Evolutionary conservation across 2,329 filamentous ascomycete species (phyloP).

Genomic region (Xylaria sp.): DNA sequence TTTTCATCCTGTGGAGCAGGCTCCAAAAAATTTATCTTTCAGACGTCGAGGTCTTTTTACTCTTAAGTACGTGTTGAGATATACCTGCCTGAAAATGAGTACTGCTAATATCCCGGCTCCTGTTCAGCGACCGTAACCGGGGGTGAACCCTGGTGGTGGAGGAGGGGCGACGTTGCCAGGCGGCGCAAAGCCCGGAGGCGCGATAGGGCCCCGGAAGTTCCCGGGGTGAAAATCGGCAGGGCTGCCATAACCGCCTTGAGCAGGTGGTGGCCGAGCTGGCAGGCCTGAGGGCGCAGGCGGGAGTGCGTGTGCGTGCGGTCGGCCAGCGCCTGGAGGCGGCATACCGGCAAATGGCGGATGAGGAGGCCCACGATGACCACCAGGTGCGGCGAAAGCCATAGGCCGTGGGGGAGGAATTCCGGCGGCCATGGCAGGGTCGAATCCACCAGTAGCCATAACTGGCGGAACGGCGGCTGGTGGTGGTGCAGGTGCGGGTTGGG

Average conservation of each 20-base stretch:
- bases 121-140: conserved; percentile 46
- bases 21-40: too few relatives aligned
- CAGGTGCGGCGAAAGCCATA: conserved; percentile 50
- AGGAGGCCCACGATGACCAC: conserved; percentile 48
- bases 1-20: neutral
- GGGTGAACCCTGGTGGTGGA: conserved; percentile 47
- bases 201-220: conserved; percentile 57
- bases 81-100: neutral
- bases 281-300: conserved; percentile 68
- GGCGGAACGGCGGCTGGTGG: conserved; percentile 40
- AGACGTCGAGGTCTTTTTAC: too few relatives aligned
- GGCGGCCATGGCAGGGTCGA: conserved; percentile 47
- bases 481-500: conserved; percentile 45
- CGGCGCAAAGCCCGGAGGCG: conserved; percentile 58
- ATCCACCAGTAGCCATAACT: conserved; percentile 46
- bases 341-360: conserved; percentile 52
- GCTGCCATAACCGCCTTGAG: conserved; percentile 74
- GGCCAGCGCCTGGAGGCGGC: conserved; percentile 47
- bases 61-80: neutral
- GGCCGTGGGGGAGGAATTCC: conserved; percentile 55
- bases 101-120: conserved; percentile 1
- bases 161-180: conserved; percentile 45
- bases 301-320: conserved; percentile 56
- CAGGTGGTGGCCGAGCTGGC: conserved; percentile 76
- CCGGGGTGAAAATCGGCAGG: conserved; percentile 65